These are phyloP conservation scores for Pistacia integerrima DNA, from an alignment of 345 rosid genomes.

Conservation along the genomic window DNA sequence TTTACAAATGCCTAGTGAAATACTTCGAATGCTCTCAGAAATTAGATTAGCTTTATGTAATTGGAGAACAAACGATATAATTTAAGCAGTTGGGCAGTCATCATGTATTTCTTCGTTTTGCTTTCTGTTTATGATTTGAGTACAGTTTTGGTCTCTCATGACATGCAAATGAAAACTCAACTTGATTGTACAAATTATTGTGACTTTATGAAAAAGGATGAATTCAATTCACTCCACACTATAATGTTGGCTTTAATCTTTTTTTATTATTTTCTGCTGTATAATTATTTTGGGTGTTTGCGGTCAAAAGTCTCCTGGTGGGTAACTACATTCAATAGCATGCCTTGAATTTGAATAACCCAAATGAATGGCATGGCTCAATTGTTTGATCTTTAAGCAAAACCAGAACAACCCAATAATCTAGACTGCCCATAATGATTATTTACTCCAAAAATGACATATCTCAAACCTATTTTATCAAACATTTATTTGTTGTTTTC, in stretches of 20 bases:
- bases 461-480: background rate
- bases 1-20: no score
- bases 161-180: background rate
- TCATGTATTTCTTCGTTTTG: background rate
- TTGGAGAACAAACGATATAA: no score
- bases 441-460: background rate
- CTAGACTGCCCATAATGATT: background rate
- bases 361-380: background rate
- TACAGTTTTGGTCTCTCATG: background rate
- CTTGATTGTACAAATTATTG: background rate
- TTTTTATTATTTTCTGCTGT: background rate
- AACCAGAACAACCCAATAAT: no score
- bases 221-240: background rate
- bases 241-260: background rate
- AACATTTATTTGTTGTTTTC: no score
- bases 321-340: no score
- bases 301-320: no score
- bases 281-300: no score
- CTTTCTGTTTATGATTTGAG: background rate
- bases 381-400: conserved; percentile 2
- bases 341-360: background rate
- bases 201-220: background rate
- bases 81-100: no score
- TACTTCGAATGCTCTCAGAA: no score
- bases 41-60: no score